Evolutionary conservation across 1,139 yeast species (phyloP), one percentile per base, ranked within the genome.

Genomic region (Magnusiomyces ingens): DNA sequence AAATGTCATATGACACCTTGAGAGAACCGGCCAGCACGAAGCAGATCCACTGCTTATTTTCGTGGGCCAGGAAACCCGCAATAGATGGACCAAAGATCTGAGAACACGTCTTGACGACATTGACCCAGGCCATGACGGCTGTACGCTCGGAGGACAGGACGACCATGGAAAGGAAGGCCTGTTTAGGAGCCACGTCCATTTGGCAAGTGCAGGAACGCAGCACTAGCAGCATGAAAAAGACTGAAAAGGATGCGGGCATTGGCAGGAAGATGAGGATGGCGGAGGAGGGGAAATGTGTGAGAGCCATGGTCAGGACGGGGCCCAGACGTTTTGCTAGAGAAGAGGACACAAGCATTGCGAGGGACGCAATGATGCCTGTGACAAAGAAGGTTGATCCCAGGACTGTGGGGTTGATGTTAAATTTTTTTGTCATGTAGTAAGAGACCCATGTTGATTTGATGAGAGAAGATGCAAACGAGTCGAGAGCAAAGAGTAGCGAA

Each of bases 141-240:
- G 95, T 82, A 49, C 90, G 71, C 55, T 88, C 94, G 13, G 74
- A 69, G 12, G 78, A 75, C n/a, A 77, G 77, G 52, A 89, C 81
- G 18, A 88, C 73, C 5, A 87, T 78, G 0, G 94, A 81, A 43
- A 89, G 69, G 46, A 89, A 72, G 3, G 89, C 80, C 68, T 89
- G 96, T 52, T 96, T 76, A 6, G 96, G 96, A 1, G 89, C 94
- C 35, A 89, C 96, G 65, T 90, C 96, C 93, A 89, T 88, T 0
- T 90, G 80, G 1, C 83, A 75, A 0, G 90, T 75, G 1, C 80
- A 69, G 53, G 79, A 77, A 55, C 84, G 75, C 17, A 77, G 64
- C 18, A 81, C 57, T 41, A 81, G 67, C n/a, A 71, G 59, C 1
- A 62, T 57, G 61, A 75, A 63, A 4, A 52, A 51, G 0, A 76